phyloP scores from a whole-genome alignment of 352 stramenopile species.

The Phytophthora litchii region DNA sequence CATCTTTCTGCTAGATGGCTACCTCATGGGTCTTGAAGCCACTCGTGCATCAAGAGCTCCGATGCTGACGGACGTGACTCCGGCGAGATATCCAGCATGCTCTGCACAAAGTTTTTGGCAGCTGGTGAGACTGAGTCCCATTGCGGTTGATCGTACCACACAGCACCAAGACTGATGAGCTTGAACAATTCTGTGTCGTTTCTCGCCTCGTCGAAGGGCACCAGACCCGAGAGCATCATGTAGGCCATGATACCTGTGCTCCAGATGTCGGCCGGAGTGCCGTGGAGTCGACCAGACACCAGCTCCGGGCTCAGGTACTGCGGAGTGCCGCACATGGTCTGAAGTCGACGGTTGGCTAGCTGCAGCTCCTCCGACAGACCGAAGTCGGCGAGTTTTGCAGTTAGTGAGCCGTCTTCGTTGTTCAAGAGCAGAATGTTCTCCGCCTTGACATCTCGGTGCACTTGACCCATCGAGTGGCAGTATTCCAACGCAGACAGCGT shows the following conservation, averaged over 20 bases:
- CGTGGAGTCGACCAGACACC: slow-evolving; percentile 90
- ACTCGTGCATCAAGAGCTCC: slow-evolving; percentile 62
- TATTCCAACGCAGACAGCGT: slow-evolving; percentile 81
- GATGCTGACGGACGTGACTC: slow-evolving; percentile 62
- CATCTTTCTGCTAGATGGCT: slow-evolving; percentile 15
- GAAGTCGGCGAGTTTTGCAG: slow-evolving; percentile 92
- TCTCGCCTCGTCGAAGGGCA: slow-evolving; percentile 63
- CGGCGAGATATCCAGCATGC: slow-evolving; percentile 87
- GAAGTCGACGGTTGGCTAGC: slow-evolving; percentile 85
- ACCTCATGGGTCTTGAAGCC: slow-evolving; percentile 46
- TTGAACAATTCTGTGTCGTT: slow-evolving; percentile 62
- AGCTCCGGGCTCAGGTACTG: slow-evolving; percentile 98
- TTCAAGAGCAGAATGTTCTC: slow-evolving; percentile 88
- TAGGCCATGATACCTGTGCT: slow-evolving; percentile 96
- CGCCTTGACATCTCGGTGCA: slow-evolving; percentile 88
- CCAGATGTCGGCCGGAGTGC: slow-evolving; percentile 95
- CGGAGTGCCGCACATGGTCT: slow-evolving; percentile 94
- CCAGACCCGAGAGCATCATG: slow-evolving; percentile 75
- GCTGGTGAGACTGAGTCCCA: slow-evolving; percentile 81
- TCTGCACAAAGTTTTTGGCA: slow-evolving; percentile 88
- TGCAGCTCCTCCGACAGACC: slow-evolving; percentile 91
- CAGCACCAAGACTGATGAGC: slow-evolving; percentile 90
- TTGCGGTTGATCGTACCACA: slow-evolving; percentile 92
- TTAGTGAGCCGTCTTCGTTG: slow-evolving; percentile 77
- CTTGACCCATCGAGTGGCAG: slow-evolving; percentile 88